Base-by-base conservation (phyloP, 495 filamentous ascomycete species). In the Aspergillus steynii region DNA sequence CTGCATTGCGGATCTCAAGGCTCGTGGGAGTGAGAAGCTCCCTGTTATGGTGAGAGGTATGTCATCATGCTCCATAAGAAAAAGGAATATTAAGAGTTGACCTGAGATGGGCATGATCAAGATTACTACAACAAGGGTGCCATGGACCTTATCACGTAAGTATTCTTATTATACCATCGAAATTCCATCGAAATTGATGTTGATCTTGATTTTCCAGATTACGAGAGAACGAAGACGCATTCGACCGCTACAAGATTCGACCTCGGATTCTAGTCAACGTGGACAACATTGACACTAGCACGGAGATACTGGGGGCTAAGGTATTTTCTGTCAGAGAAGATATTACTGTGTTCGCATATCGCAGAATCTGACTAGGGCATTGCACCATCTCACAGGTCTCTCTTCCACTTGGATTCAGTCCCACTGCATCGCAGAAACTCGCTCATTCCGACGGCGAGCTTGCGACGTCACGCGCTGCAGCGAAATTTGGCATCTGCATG, bases 401-500 rank as follows among this genome's bases (percentile, higher is more conserved):
- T 56, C 86, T 93, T 37, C 92, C 92, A 15, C 92, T 95, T 73
- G 94, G 95, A 67, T 89, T 96, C 32, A 92, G 90, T 14, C 92
- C 92, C 7, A 93, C 92, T 32, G 92, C 91, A 4, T 83, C 93
- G 5, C 91, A 92, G 53, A 93, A 95, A 73, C 85, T 96, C 0
- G 92, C 92, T 26, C 84, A 96, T 69, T 85, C 84, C 0, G 92
- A 96, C 68, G 92, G 92, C 62, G 92, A 96, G 67, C 86, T 93
- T 0, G 80, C 92, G 5, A 83, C 94, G 4, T 95, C 91, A 1
- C 79, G 85, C 51, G 92, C 90, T 5, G 91, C 93, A 1, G 82
- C 82, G 63, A 91, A 88, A 69, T 90, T 93, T 70, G 87, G 90
- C 60, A 70, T 87, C 42, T 64, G 67, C 29, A 87, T 88, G 83